Conservation (phyloP, 768 basidiomycete genomes). For the Auriscalpium vulgare region DNA sequence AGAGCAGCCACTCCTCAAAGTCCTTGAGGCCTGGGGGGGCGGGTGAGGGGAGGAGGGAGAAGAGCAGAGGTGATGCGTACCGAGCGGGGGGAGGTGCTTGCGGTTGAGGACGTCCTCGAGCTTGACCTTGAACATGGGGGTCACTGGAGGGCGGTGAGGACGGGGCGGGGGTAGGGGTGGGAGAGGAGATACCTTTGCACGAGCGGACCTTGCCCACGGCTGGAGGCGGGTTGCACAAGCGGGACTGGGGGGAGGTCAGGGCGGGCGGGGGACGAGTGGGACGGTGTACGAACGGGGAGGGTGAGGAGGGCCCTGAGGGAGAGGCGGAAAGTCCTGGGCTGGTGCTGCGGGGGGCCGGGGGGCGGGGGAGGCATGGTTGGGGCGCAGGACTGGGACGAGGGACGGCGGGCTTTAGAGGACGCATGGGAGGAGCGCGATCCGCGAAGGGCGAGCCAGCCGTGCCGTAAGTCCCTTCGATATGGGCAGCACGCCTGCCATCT, state of each 20-base stretch:
- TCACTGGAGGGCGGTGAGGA: conserved; percentile 25
- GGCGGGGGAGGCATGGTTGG: conserved; percentile 3
- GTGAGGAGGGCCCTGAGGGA: conserved; percentile 27
- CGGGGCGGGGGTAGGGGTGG: neutral
- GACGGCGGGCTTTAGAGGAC: neutral
- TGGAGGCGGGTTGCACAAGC: conserved; percentile 62
- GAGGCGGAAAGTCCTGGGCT: conserved; percentile 27
- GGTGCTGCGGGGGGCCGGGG: conserved; percentile 13
- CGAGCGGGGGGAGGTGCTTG: conserved; percentile 73
- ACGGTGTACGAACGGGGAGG: conserved; percentile 35
- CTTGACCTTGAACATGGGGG: conserved; percentile 57
- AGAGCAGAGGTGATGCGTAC: conserved; percentile 23
- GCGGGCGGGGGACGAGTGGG: conserved; percentile 1
- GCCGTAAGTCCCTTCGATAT: neutral
- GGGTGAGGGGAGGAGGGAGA: neutral
- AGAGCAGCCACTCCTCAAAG: conserved; percentile 67
- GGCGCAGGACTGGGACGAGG: neutral
- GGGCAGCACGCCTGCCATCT: neutral
- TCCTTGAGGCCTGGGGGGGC: conserved; percentile 32
- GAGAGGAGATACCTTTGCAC: conserved; percentile 36
- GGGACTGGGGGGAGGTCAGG: conserved; percentile 22
- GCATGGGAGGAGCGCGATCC: too few species aligned
- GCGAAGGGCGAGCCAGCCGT: neutral
- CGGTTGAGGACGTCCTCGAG: conserved; percentile 71
- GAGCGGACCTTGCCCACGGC: conserved; percentile 63